Conservation (phyloP, 2,329 filamentous ascomycete genomes). For the Teratosphaeria gauchensis region DNA sequence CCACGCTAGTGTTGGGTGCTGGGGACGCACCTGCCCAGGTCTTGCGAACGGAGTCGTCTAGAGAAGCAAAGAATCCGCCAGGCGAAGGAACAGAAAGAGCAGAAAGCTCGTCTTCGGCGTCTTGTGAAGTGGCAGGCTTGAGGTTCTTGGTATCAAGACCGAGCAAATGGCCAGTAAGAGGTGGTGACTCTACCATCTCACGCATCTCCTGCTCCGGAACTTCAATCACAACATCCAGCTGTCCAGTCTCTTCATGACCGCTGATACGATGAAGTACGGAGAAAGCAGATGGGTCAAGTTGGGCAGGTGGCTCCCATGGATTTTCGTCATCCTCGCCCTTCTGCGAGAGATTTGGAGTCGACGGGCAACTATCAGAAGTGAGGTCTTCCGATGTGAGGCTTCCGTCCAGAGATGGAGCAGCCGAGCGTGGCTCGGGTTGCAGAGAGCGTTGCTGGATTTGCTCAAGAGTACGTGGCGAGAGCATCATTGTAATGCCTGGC, state of each 20-base stretch:
- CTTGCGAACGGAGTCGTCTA: slow-evolving; percentile 59
- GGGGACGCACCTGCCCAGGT: slow-evolving; percentile 62
- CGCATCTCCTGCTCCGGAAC: slow-evolving; percentile 52
- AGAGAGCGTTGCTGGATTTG: slow-evolving; percentile 53
- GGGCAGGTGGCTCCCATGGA: slow-evolving; percentile 51
- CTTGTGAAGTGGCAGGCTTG: slow-evolving; percentile 32
- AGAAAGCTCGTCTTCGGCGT: slow-evolving; percentile 53
- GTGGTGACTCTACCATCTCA: slow-evolving; percentile 43
- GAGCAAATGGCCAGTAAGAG: slow-evolving; percentile 35
- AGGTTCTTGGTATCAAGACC: slow-evolving; percentile 20
- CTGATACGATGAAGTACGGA: slow-evolving; percentile 70
- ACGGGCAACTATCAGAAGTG: slow-evolving; percentile 70
- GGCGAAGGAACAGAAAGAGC: slow-evolving; percentile 79
- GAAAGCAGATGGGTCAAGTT: slow-evolving; percentile 69
- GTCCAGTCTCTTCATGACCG: slow-evolving; percentile 31
- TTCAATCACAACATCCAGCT: slow-evolving; percentile 27
- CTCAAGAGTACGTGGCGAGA: slow-evolving; percentile 46
- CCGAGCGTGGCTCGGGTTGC: slow-evolving; percentile 63
- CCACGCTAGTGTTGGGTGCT: slow-evolving; percentile 78
- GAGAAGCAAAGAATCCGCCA: slow-evolving; percentile 79
- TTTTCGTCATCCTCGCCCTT: slow-evolving; percentile 43
- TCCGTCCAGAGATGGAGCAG: slow-evolving; percentile 80
- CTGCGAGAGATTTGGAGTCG: slow-evolving; percentile 62
- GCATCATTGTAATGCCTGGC: slow-evolving; percentile 35
- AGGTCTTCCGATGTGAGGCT: slow-evolving; percentile 83